A percentile compares a stretch with the other conserved stretches of the same genome.
These are phyloP conservation scores for Zalaria obscura DNA, from an alignment of 2,329 filamentous ascomycete species.

Conservation along the genomic window DNA sequence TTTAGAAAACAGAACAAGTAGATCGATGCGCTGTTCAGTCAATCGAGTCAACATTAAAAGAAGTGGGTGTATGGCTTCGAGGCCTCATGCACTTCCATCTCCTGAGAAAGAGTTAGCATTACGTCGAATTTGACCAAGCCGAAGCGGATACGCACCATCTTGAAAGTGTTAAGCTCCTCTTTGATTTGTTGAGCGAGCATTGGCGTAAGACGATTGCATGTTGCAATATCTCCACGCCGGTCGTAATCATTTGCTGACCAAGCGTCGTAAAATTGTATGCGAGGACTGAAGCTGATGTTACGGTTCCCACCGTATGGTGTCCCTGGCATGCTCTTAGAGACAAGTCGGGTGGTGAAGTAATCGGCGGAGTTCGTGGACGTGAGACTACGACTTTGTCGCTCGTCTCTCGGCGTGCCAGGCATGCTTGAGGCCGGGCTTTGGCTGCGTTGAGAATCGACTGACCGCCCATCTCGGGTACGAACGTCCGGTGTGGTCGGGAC, in stretches of 20 bases:
- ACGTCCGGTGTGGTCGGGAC: conserved; percentile 56
- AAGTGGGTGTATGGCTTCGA: conserved; percentile 99
- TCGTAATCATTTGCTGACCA: conserved; percentile 96
- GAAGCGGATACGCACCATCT: conserved; percentile 58
- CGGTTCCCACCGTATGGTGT: conserved; percentile 56
- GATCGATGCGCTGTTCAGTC: background rate
- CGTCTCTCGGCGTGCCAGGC: conserved; percentile 76
- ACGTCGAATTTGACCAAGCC: conserved; percentile 1
- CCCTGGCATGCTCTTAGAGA: conserved; percentile 66
- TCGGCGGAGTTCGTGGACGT: conserved; percentile 54
- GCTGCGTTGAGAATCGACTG: conserved; percentile 47
- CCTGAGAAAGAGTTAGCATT: conserved; percentile 44
- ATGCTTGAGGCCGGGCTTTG: conserved; percentile 77
- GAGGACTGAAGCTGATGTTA: conserved; percentile 67
- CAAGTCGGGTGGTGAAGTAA: conserved; percentile 73
- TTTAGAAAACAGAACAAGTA: background rate
- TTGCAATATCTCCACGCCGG: conserved; percentile 86
- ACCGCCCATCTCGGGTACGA: conserved; percentile 42
- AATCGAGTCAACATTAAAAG: conserved; percentile 53
- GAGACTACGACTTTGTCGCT: conserved; percentile 38
- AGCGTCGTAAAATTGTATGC: conserved; percentile 89
- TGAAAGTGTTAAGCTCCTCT: conserved; percentile 97
- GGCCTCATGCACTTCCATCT: conserved; percentile 98
- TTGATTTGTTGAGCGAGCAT: conserved; percentile 98
- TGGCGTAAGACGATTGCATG: conserved; percentile 92